Percentiles rank a stretch among this genome's conserved stretches.
Evolutionary conservation across 164 flowering plant genomes (phyloP).

Genomic region (Chimonanthus praecox): DNA sequence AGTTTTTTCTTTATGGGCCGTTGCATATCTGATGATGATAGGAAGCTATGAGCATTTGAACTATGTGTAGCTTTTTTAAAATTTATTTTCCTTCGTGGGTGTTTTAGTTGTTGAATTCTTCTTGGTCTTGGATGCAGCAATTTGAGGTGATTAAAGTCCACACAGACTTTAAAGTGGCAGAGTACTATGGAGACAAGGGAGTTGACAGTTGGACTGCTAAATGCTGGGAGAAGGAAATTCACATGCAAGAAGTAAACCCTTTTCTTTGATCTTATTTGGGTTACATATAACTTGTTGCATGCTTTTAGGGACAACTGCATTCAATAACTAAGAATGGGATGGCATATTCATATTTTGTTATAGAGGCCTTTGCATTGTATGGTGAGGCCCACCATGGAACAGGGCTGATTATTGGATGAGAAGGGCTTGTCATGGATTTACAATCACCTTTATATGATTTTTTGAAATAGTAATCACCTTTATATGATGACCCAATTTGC

Average conservation of each 20-base stretch:
- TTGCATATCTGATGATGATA: too few relatives aligned
- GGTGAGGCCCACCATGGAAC: not conserved
- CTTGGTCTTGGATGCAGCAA: slow-evolving; percentile 47
- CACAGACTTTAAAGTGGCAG: slow-evolving; percentile 48
- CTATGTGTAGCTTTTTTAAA: too few relatives aligned
- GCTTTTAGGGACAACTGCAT: not conserved
- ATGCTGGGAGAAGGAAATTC: slow-evolving; percentile 59
- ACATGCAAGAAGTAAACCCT: slow-evolving; percentile 48
- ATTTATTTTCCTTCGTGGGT: not conserved
- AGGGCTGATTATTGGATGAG: not conserved
- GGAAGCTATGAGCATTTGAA: too few relatives aligned
- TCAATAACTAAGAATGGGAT: not conserved
- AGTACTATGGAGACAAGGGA: slow-evolving; percentile 66
- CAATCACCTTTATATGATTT: not conserved
- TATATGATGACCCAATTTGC: not conserved
- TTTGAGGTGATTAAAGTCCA: slow-evolving; percentile 39
- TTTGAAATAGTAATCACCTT: not conserved
- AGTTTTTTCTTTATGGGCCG: too few relatives aligned
- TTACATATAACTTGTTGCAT: too few relatives aligned
- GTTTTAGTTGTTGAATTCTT: not conserved
- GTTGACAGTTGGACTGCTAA: slow-evolving; percentile 55
- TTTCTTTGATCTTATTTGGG: not conserved
- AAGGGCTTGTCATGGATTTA: not conserved
- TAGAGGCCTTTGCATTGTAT: not conserved
- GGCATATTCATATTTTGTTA: not conserved